Evolutionary conservation across 1,284 basidiomycete species (phyloP).

Genomic region (Tylopilus sp.): DNA sequence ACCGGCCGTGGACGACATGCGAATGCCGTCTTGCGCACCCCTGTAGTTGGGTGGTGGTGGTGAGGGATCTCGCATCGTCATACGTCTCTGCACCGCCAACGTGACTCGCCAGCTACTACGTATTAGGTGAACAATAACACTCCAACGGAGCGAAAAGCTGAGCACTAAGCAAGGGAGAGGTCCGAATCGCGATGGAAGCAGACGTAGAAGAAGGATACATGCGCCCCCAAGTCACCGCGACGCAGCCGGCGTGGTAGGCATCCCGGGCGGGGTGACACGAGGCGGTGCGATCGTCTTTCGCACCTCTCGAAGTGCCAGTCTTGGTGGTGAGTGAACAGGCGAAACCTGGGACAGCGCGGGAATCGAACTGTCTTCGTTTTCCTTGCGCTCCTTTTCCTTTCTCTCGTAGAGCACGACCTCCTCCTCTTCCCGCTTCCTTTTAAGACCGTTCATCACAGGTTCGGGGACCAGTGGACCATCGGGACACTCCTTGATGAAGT

Average conservation of each 20-base stretch:
- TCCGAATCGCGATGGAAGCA: not conserved
- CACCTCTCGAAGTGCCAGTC: slow-evolving; percentile 19
- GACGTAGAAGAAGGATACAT: not conserved
- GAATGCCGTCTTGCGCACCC: too few species aligned
- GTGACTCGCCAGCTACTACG: too few species aligned
- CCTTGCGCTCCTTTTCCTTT: slow-evolving; percentile 16
- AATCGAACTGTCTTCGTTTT: not conserved
- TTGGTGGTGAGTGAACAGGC: slow-evolving; percentile 20
- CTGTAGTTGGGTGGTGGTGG: too few species aligned
- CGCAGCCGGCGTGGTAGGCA: slow-evolving; percentile 1
- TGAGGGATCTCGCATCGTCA: too few species aligned
- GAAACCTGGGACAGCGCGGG: not conserved
- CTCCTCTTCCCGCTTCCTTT: slow-evolving; percentile 32
- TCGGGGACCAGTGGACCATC: not conserved
- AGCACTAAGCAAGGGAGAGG: too few species aligned
- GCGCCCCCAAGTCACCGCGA: slow-evolving; percentile 4
- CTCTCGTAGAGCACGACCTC: slow-evolving; percentile 1
- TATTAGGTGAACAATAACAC: too few species aligned
- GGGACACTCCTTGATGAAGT: slow-evolving; percentile 36
- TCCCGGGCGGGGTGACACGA: slow-evolving; percentile 3
- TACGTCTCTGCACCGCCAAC: too few species aligned
- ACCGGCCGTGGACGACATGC: too few species aligned
- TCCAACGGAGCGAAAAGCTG: too few species aligned
- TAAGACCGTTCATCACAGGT: not conserved
- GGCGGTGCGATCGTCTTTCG: slow-evolving; percentile 20